phyloP scores from a whole-genome alignment of 2,329 filamentous ascomycete genomes.

The Scytalidium lignicola region DNA sequence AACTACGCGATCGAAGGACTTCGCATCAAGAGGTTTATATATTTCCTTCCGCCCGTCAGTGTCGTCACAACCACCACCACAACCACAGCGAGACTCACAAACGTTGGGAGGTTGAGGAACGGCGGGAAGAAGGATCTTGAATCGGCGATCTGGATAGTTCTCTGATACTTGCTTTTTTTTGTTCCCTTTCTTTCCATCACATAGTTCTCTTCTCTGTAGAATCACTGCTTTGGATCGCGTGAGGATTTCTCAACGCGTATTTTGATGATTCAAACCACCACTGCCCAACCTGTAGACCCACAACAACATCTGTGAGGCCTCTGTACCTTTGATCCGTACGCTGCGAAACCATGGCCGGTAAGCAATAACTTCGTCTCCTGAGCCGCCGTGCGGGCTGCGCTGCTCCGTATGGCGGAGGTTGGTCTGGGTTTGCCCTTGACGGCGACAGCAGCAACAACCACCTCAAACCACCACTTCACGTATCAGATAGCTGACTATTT shows the following conservation, averaged over 20 bases:
- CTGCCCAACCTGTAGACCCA: not conserved
- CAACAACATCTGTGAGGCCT: not conserved
- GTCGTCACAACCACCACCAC: not conserved
- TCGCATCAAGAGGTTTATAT: not conserved
- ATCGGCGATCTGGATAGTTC: conserved; percentile 16
- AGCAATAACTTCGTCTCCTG: conserved; percentile 32
- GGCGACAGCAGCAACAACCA: not conserved
- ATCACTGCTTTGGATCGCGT: conserved; percentile 24
- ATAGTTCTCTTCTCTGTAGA: conserved; percentile 26
- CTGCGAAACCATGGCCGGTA: conserved; percentile 50
- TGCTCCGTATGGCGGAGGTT: conserved; percentile 5
- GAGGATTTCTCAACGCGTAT: conserved; percentile 21
- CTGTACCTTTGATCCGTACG: not conserved
- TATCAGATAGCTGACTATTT: conserved; percentile 15
- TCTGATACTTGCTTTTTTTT: conserved; percentile 14
- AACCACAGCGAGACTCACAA: not conserved
- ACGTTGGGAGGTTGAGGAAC: not conserved
- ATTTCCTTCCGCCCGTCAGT: not conserved
- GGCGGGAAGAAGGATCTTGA: conserved; percentile 3
- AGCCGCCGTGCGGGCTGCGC: not conserved
- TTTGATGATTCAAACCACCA: conserved; percentile 12
- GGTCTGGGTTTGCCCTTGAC: not conserved
- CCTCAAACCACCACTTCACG: not conserved
- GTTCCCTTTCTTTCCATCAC: conserved; percentile 11
- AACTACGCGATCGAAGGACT: conserved; percentile 1